Base-by-base conservation (phyloP, 2,329 filamentous ascomycete species). In the Cryphonectria carpinicola region DNA sequence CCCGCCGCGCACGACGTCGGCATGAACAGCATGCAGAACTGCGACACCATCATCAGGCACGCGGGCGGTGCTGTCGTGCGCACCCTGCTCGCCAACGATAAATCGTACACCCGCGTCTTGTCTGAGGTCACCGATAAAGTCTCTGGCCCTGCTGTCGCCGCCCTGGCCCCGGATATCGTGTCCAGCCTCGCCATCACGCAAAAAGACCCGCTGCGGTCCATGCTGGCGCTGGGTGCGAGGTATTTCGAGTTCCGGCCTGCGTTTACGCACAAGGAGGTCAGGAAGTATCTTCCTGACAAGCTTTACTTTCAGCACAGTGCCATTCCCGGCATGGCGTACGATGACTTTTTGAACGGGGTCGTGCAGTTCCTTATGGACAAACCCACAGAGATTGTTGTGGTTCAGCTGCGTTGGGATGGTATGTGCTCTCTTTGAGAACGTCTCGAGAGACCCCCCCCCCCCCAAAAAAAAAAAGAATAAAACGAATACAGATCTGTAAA, bases 231-330 rank as follows among this genome's bases (percentile, higher is more conserved):
- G 52, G 85, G 84, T 0, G 83, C 83, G 0, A 75, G 85, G 4
- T 87, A 87, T 76, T 87, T 87, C 67, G 85, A 86, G 76, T 86
- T 86, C 74, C 78, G 85, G 7, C 85, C 85, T 0, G 84, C 84
- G 0, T 82, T 83, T 70, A 81, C 84, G 66, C 83, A 85, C 74
- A 76, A 78, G 1, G 78, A 79, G 69, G 77, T 87, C 69, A 78
- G 81, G 56, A 74, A 75, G 43, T 77, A 77, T n/a, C 77, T 83
- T 7, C 82, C 83, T 1, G 83, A 86, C 72, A 80, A 79, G 19
- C 78, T 82, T 68, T 87, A 85, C 72, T 87, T 87, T 76, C 82
- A 84, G 74, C 84, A 86, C 75, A 81, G 81, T 70, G 83, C 81
- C 7, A 85, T 87, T 35, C 84, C 84, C 0, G 85, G 85, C 2